Conservation (phyloP, 1,284 basidiomycete species). For the Leccinum laetum region DNA sequence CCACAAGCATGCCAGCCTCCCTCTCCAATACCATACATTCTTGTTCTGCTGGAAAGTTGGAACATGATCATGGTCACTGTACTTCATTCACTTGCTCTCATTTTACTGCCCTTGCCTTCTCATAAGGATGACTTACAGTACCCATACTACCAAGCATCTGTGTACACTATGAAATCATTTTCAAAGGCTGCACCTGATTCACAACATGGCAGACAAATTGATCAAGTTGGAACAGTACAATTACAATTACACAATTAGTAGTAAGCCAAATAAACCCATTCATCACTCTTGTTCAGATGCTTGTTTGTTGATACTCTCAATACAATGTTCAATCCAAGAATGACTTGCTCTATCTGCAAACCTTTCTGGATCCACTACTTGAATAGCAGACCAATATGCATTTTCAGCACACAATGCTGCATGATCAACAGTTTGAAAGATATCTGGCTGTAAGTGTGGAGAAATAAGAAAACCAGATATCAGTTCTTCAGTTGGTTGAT, state of each 20-base stretch:
- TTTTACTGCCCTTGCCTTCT: no score
- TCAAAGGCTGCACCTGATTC: no score
- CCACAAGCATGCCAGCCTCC: no score
- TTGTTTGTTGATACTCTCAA: neutral
- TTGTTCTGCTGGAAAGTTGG: no score
- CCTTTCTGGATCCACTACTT: conserved; percentile 2
- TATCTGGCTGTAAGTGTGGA: conserved; percentile 38
- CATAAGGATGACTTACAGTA: no score
- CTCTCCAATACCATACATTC: no score
- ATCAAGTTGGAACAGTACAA: no score
- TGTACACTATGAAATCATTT: no score
- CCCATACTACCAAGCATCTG: no score
- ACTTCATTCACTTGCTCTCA: no score
- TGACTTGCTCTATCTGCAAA: neutral
- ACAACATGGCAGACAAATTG: no score
- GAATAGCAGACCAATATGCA: conserved; percentile 52
- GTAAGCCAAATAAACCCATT: neutral
- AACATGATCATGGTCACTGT: no score
- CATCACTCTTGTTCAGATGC: neutral
- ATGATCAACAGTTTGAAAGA: conserved; percentile 59
- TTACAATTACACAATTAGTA: neutral
- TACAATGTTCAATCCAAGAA: conserved; percentile 15
- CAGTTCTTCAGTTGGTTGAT: conserved; percentile 5
- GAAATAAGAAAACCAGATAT: conserved; percentile 37
- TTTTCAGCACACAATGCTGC: conserved; percentile 59